phyloP scores from a whole-genome alignment of 2,329 filamentous ascomycete species.

The Sordariomycetes sp. region DNA sequence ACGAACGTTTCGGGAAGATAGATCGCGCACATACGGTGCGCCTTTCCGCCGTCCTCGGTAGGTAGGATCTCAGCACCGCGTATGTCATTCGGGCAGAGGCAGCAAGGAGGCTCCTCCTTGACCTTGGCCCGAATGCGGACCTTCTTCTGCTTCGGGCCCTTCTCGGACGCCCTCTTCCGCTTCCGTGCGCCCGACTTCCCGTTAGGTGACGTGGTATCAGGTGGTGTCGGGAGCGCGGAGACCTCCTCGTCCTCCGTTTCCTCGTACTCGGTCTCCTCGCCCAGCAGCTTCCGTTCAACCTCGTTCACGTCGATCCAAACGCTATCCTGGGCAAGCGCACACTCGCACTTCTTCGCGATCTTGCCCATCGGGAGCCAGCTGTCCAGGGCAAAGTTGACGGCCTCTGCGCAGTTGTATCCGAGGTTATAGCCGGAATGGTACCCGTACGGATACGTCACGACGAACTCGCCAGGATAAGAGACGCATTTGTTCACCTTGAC shows the following conservation, averaged over 20 bases:
- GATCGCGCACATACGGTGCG: constrained; percentile 78
- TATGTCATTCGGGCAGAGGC: constrained; percentile 85
- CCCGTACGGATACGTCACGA: constrained; percentile 96
- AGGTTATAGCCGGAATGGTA: constrained; percentile 98
- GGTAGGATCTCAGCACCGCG: constrained; percentile 70
- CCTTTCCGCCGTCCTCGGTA: constrained; percentile 79
- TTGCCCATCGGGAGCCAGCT: constrained; percentile 92
- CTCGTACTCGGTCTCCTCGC: constrained; percentile 78
- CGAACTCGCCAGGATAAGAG: constrained; percentile 93
- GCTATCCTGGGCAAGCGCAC: constrained; percentile 87
- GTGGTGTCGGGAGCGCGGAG: constrained; percentile 68
- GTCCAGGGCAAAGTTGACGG: constrained; percentile 94
- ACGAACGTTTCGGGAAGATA: constrained; percentile 92
- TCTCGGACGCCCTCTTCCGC: constrained; percentile 33
- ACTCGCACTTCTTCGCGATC: constrained; percentile 94
- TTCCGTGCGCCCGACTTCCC: constrained; percentile 53
- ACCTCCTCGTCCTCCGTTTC: constrained; percentile 57
- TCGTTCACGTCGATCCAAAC: constrained; percentile 97
- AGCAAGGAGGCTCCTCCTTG: constrained; percentile 69
- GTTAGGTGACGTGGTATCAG: constrained; percentile 50
- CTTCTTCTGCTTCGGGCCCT: constrained; percentile 40
- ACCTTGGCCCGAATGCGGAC: constrained; percentile 69
- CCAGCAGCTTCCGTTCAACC: constrained; percentile 86
- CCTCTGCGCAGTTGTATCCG: constrained; percentile 97
- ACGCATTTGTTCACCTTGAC: constrained; percentile 96